Evolutionary conservation across 2,329 filamentous ascomycete genomes (phyloP), one percentile per base, ranked within the genome.

Genomic region (Venturia asperata): DNA sequence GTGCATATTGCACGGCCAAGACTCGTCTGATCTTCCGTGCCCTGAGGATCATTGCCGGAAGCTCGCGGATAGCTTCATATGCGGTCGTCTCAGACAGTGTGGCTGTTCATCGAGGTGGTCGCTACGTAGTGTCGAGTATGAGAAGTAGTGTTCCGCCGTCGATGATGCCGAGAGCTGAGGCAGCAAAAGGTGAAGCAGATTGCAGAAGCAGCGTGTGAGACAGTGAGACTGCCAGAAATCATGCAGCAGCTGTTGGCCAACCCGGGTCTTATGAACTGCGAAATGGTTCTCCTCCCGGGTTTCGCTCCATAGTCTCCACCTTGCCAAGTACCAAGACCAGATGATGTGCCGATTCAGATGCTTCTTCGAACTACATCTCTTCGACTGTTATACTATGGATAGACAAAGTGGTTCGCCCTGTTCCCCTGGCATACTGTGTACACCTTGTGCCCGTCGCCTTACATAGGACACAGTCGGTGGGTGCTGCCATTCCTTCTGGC

Each of bases 301-400:
- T 52, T 30, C n/a, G 19, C 10, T 30, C 47, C 47, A 52, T 52
- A 24, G n/a, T 27, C 47, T 24, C 30, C 52, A 58, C 52, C 47
- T 39, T 58, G 52, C 52, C 52, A 58, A 58, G 52, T 37, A 52
- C 47, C 52, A 58, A 58, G 52, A 58, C 52, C 19, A 9, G 24
- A 37, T 37, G 52, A 58, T 58, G 27, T 37, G 30, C 30, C 11
- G 52, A 58, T n/a, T 39, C 11, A 37, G 30, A 37, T 37, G 27
- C 52, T 58, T 58, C 30, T 58, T 58, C 30, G 15, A 58, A 58
- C 52, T 37, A 58, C 52, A 58, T n/a, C 3, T 56, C 52, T 19
- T 34, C 27, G 27, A 56, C 30, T 37, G 30, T 17, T 17, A n/a
- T 34, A n/a, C 15, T 55, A 30, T 3, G 3, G 49, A 55, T 34